Conservation (phyloP, 345 rosid genomes). For the Melaleuca quinquenervia region DNA sequence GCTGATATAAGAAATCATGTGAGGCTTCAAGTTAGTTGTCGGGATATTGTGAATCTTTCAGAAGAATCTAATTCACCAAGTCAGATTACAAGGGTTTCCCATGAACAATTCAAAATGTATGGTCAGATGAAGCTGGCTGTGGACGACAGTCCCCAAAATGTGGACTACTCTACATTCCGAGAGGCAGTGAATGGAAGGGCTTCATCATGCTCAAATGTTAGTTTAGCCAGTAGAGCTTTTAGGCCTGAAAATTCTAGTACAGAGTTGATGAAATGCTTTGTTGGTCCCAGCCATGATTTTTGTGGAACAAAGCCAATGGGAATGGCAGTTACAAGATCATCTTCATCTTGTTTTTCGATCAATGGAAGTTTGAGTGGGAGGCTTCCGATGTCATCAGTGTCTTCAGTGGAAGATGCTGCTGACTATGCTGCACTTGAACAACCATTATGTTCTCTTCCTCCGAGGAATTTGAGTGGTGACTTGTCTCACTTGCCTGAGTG, state of each 20-base stretch:
- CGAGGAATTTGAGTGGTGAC: constrained; percentile 5
- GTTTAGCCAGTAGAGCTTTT: neutral
- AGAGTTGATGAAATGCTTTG: constrained; percentile 10
- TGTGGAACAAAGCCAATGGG: constrained; percentile 11
- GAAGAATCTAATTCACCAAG: constrained; percentile 5
- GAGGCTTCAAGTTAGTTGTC: constrained; percentile 5
- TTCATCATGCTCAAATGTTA: constrained; percentile 10
- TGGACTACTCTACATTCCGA: constrained; percentile 8
- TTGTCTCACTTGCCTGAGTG: constrained; percentile 8
- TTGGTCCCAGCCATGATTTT: constrained; percentile 10
- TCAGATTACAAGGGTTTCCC: constrained; percentile 2
- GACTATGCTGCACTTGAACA: constrained; percentile 8
- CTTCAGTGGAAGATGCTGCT: constrained; percentile 10
- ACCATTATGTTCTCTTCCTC: constrained; percentile 12
- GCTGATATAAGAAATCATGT: neutral
- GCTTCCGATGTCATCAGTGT: constrained; percentile 6
- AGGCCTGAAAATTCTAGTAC: constrained; percentile 7
- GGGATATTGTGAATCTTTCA: constrained; percentile 6
- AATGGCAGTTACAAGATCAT: constrained; percentile 7
- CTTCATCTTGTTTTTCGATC: constrained; percentile 13
- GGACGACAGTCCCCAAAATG: neutral
- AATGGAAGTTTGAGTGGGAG: constrained; percentile 10
- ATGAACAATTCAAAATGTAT: constrained; percentile 1
- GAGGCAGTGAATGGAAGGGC: constrained; percentile 6
- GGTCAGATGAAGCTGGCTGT: constrained; percentile 10